Evolutionary conservation across 495 filamentous ascomycete genomes (phyloP), one percentile per base, ranked within the genome.

Genomic region (Antarctomyces pellizariae): DNA sequence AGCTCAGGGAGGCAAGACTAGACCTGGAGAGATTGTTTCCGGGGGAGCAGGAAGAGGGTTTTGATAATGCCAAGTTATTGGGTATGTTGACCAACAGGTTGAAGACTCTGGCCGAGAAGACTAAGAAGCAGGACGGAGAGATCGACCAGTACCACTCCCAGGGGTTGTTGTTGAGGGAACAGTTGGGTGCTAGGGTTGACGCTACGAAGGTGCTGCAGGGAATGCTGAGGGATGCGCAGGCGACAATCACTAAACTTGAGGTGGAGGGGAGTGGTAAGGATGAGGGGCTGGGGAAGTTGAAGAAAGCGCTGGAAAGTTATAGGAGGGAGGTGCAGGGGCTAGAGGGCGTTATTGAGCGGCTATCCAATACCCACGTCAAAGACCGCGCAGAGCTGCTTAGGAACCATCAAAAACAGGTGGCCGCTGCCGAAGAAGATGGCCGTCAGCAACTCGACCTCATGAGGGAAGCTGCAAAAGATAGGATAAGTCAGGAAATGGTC

Each of bases 21-120:
- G 59, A 70, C 14, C 53, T 78, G 4, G 74, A 78, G 34, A 62
- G 65, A 36, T 47, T 70, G 2, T 53, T 67, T 0, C 74, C 73
- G 0, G 72, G 71, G 3, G 73, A 78, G 37, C 31, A 50, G 8
- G 33, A 54, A 37, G 20, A 32, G 36, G 28, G 53, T 41, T 14
- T 43, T 53, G 44, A 47, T 22, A 45, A 41, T 18, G 32, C 23
- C 4, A 47, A 54, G 23, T 41, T 63, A 0, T 44, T 66, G 2
- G 47, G 55, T 25, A 38, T 57, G 6, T 29, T 62, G 0, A 45
- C 62, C 1, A 35, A 30, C 3, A 46, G 51, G 0, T 46, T 64
- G 13, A 43, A 53, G 7, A 40, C 42, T 2, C 46, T 64, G 2
- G 38, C 50, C 10, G 48, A 53, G 18, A 61, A 55, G 35, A 51